Percentiles rank a stretch among this genome's conserved stretches.
These are phyloP conservation scores for Houttuynia cordata DNA, from an alignment of 164 flowering plant species.

Conservation along the genomic window DNA sequence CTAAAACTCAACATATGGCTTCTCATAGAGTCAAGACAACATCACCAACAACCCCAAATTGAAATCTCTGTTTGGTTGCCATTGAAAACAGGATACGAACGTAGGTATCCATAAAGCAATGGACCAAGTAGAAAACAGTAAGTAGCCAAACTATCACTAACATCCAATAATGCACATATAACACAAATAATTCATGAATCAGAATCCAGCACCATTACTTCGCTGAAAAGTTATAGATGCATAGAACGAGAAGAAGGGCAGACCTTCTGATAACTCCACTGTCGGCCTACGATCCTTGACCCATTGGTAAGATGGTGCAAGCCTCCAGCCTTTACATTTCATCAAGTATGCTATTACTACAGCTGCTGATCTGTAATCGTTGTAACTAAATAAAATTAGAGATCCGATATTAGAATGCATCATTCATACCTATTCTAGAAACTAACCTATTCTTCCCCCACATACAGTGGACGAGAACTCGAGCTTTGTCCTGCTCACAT, in stretches of 20 bases:
- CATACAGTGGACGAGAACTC: conserved; percentile 92
- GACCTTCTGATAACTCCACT: conserved; percentile 60
- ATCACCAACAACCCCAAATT: no score
- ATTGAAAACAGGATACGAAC: no score
- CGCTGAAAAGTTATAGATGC: neutral
- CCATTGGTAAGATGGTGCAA: conserved; percentile 82
- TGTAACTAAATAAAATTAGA: neutral
- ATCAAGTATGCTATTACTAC: conserved; percentile 81
- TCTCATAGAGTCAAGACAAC: no score
- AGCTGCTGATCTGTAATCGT: conserved; percentile 66
- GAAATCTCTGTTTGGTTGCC: no score
- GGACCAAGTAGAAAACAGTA: no score
- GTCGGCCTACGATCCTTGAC: conserved; percentile 83
- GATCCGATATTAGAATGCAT: neutral
- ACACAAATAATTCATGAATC: neutral
- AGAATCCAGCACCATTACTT: neutral
- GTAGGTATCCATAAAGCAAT: no score
- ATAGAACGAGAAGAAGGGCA: neutral
- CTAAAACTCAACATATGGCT: no score
- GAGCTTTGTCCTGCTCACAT: conserved; percentile 68
- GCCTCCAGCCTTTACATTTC: conserved; percentile 84
- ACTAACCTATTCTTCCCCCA: conserved; percentile 68
- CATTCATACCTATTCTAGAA: neutral
- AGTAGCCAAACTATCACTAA: no score
- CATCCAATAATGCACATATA: no score